Evolutionary conservation across 352 stramenopile species (phyloP), one percentile per base, ranked within the genome.

Genomic region (Elongisporangium prolatum): DNA sequence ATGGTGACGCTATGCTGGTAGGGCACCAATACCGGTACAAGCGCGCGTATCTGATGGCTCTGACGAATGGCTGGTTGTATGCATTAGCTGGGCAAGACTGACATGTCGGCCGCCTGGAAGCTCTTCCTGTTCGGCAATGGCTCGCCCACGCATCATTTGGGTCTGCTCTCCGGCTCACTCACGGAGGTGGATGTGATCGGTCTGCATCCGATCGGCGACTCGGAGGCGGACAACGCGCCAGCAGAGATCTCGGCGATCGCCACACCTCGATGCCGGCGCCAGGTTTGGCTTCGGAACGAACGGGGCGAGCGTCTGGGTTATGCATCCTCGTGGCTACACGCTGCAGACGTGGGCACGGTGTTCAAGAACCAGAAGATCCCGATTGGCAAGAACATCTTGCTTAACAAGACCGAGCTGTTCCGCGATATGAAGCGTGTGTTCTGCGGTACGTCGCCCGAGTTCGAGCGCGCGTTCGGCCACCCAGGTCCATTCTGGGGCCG

Each of bases 401-500:
- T 84, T 65, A 82, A 92, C 66, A 86, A 86, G 67, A 92, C 80
- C 1, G 86, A 95, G 67, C 75, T 95, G 34, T 95, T 89, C 54
- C 86, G 86, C 6, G 86, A 95, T 57, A 93, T 95, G 77, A 87
- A 86, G 60, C 84, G 68, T 57, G 80, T 95, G 28, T 91, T 86
- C 63, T 87, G 78, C 51, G 86, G 86, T 14, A 54, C 69, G 21
- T 89, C 75, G 22, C 7, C 22, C 10, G 71, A 76, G 40, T 61
- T 95, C 16, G 84, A 88, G 59, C 58, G 67, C 25, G 77, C 77
- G 16, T 95, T 95, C 48, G 81, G 77, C 4, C 61, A 74, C n/a
- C 5, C 64, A 0, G 86, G 86, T 0, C 84, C 84, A 8, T 93
- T 93, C 65, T 95, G 84, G 84, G 86, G 86, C 14, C 82, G 86